Conservation (phyloP, 2,329 filamentous ascomycete species). For the Aspergillus candidus region DNA sequence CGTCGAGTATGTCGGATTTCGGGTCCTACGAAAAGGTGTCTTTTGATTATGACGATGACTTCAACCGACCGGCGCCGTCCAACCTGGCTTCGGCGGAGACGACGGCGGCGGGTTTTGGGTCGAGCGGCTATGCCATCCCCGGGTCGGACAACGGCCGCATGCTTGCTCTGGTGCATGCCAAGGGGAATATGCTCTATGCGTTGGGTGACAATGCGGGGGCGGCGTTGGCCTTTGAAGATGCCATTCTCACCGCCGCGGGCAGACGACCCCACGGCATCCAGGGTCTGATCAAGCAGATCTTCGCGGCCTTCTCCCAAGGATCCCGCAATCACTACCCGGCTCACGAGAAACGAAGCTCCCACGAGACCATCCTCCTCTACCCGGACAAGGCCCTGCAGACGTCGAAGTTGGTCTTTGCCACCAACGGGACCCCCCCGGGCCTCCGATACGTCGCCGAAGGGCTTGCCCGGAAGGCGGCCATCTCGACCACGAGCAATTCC, state of each 20-base stretch:
- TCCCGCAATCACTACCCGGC: constrained; percentile 35
- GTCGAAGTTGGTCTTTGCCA: constrained; percentile 72
- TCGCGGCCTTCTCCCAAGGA: constrained; percentile 58
- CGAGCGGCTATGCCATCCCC: constrained; percentile 77
- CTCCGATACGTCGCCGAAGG: constrained; percentile 66
- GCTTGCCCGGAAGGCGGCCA: constrained; percentile 67
- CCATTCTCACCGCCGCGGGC: constrained; percentile 80
- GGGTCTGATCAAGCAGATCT: constrained; percentile 71
- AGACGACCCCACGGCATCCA: constrained; percentile 64
- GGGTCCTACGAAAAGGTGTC: constrained; percentile 51
- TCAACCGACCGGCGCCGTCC: constrained; percentile 22
- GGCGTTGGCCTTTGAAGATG: constrained; percentile 88
- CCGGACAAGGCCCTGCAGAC: constrained; percentile 80
- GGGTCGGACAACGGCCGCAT: constrained; percentile 88
- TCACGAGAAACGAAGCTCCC: constrained; percentile 27
- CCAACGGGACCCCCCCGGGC: constrained; percentile 71
- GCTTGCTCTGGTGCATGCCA: constrained; percentile 88
- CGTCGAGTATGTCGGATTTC: constrained; percentile 46
- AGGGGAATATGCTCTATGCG: constrained; percentile 96
- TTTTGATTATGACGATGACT: constrained; percentile 52
- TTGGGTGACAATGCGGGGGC: constrained; percentile 75
- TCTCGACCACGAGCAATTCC: constrained; percentile 93
- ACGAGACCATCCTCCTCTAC: constrained; percentile 67
- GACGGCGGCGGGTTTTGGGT: constrained; percentile 55
- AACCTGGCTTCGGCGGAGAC: constrained; percentile 24